Percentiles rank a stretch among this genome's conserved stretches.
Conservation (phyloP, 2,329 filamentous ascomycete species). For the Fusarium robinianum region DNA sequence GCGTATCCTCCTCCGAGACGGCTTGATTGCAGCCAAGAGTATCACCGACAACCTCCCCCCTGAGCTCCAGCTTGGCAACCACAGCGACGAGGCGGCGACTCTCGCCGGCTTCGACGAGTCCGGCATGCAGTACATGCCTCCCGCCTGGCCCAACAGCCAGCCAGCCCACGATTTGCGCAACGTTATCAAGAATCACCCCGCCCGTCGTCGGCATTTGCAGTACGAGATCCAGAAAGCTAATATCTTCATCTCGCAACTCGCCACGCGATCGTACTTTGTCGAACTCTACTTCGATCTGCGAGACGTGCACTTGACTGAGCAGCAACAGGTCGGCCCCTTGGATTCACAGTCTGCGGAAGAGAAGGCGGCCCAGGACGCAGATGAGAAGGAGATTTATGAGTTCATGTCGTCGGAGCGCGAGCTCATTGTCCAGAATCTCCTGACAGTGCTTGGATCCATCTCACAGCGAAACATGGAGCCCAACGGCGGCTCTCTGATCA, state of each 20-base stretch:
- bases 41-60: slow-evolving; percentile 69
- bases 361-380: slow-evolving; percentile 45
- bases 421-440: slow-evolving; percentile 77
- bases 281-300: slow-evolving; percentile 82
- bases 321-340: slow-evolving; percentile 44
- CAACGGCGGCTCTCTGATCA: slow-evolving; percentile 68
- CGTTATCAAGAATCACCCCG: slow-evolving; percentile 53
- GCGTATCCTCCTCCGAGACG: slow-evolving; percentile 71
- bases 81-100: slow-evolving; percentile 43
- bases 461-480: slow-evolving; percentile 84
- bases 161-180: slow-evolving; percentile 56
- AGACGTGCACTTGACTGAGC: slow-evolving; percentile 63
- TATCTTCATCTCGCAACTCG: slow-evolving; percentile 80
- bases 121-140: slow-evolving; percentile 57
- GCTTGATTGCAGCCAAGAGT: slow-evolving; percentile 70
- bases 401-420: slow-evolving; percentile 77
- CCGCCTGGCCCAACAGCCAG: slow-evolving; percentile 52
- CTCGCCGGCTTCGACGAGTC: slow-evolving; percentile 50
- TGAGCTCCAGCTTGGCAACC: slow-evolving; percentile 64
- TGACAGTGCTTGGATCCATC: slow-evolving; percentile 75
- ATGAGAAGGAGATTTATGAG: slow-evolving; percentile 57
- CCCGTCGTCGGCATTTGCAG: slow-evolving; percentile 64
- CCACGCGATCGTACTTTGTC: slow-evolving; percentile 81
- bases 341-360: slow-evolving; percentile 45
- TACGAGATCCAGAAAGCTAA: slow-evolving; percentile 93